Base-by-base conservation (phyloP, 768 basidiomycete genomes). In the Postia placenta region DNA sequence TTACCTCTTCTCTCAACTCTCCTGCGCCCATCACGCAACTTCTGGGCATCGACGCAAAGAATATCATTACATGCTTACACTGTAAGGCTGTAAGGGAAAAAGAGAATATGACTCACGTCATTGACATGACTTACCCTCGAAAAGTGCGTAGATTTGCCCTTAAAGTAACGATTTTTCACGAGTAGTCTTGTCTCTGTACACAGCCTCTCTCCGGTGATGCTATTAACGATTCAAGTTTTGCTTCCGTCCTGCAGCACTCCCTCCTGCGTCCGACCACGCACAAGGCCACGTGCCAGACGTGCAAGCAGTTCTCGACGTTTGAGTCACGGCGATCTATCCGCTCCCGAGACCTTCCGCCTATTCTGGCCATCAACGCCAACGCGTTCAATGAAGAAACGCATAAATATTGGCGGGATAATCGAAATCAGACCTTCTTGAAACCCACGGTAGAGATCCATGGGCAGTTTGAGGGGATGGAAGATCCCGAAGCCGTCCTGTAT, bases 101-200 rank as follows among this genome's bases (percentile, higher is more conserved):
- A 63, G 84, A 87, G 45, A 81, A 83, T 49, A 74, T 86, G 66
- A 80, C 87, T 1, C 92, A 95, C 61, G 75, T 92, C 4, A 67
- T 96, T 15, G 96, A 98, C 61, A 64, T 98, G 63, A 67, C 80
- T 11, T 97, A 98, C 64, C 92, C 92, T 4, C 79, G 85, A 41
- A 90, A 84, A 69, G 92, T 92, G 27, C 26, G 71, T 59, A 9
- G 2, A 22, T 23, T 22, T 9, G 17, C n/a, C 2, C 14, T 24
- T 53, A 5, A 25, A 42, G 11, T 17, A 15, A n/a, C 30, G 17
- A 25, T 30, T 14, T 19, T 41, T 51, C 27, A 40, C 17, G 41
- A 42, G n/a, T 23, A 48, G 19, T 48, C n/a, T 40, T 4, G 36
- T 33, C 11, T 9, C 25, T 22, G 11, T 26, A 24, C 42, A 11